Conservation (phyloP, 495 filamentous ascomycete genomes). For the Beverwykella pulmonaria region DNA sequence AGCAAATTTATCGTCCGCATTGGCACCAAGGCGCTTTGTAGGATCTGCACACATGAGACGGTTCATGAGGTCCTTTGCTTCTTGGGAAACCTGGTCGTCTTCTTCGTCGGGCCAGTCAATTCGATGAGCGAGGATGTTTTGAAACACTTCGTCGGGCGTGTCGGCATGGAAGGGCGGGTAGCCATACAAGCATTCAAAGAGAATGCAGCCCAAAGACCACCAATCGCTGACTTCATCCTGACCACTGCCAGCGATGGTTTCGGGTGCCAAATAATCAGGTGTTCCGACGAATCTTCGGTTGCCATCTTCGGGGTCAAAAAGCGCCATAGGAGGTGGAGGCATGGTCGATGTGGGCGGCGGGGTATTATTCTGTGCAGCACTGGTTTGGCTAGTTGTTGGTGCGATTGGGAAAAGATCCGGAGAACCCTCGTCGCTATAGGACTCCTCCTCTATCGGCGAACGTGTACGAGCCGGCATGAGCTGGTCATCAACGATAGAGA, state of each 20-base stretch:
- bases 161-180: constrained; percentile 90
- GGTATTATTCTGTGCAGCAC: constrained; percentile 48
- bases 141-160: constrained; percentile 92
- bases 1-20: constrained; percentile 73
- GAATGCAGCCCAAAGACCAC: constrained; percentile 97
- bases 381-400: constrained; percentile 52
- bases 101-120: constrained; percentile 87
- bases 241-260: constrained; percentile 91
- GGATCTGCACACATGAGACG: constrained; percentile 83
- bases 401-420: constrained; percentile 70
- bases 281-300: constrained; percentile 95
- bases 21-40: constrained; percentile 77
- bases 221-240: constrained; percentile 99
- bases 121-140: constrained; percentile 86
- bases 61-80: constrained; percentile 92
- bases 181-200: constrained; percentile 94
- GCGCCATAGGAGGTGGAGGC: constrained; percentile 91
- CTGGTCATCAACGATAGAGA: constrained; percentile 72
- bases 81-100: constrained; percentile 62
- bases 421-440: constrained; percentile 66
- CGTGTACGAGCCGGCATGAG: constrained; percentile 47
- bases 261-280: constrained; percentile 94
- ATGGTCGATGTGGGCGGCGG: constrained; percentile 73
- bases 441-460: constrained; percentile 69
- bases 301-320: constrained; percentile 93